Conservation (phyloP, 2,329 filamentous ascomycete genomes). For the Plenodomus tracheiphilus region DNA sequence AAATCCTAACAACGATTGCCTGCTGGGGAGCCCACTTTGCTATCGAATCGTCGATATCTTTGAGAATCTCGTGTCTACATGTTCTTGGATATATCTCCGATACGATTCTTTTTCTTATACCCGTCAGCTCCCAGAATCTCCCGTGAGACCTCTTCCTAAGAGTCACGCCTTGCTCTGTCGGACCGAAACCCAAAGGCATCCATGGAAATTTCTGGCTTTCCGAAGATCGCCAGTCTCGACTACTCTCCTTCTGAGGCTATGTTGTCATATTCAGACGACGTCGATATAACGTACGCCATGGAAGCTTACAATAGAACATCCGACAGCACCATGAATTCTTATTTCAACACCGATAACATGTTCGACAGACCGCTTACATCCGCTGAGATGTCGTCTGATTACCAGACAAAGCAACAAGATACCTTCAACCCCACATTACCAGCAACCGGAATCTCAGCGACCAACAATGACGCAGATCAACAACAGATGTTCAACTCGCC, state of each 20-base stretch:
- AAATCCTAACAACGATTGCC: constrained; percentile 20
- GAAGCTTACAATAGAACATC: constrained; percentile 26
- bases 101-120: neutral
- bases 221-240: constrained; percentile 27
- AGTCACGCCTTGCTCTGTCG: neutral
- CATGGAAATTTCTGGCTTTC: constrained; percentile 31
- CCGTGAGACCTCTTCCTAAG: neutral
- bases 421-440: constrained; percentile 20
- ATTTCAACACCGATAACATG: constrained; percentile 32
- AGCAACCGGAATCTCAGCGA: constrained; percentile 15
- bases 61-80: constrained; percentile 16
- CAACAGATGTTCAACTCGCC: constrained; percentile 20
- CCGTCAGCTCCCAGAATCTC: neutral
- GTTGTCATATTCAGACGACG: constrained; percentile 17
- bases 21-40: constrained; percentile 12
- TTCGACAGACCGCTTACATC: constrained; percentile 32
- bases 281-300: constrained; percentile 30
- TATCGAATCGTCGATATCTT: constrained; percentile 31
- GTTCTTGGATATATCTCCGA: constrained; percentile 5
- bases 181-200: constrained; percentile 3
- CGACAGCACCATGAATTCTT: constrained; percentile 30
- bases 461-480: constrained; percentile 14
- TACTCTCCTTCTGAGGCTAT: constrained; percentile 26
- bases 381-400: constrained; percentile 21
- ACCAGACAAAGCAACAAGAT: constrained; percentile 17